Evolutionary conservation across 495 filamentous ascomycete species (phyloP), one percentile per base, ranked within the genome.

Genomic region (Penicillium crystallinum): DNA sequence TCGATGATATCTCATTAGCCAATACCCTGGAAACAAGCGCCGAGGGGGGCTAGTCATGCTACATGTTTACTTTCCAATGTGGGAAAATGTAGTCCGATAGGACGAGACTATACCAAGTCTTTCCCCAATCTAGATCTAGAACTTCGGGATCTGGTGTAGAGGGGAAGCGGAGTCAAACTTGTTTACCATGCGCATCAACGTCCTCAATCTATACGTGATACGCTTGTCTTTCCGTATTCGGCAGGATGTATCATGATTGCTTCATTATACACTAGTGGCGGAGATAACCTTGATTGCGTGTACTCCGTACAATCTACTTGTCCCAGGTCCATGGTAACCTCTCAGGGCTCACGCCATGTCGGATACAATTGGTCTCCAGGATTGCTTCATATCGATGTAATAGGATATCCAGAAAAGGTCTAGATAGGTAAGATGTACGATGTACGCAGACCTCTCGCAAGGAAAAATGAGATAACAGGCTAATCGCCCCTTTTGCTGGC

Each of bases 81-180:
- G 1, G 45, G 45, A 36, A 37, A 47, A 25, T 36, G 21, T 47
- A 14, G 19, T 47, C 45, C 45, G 45, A 47, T 47, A 47, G 45
- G 45, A 12, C 27, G 22, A 10, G 6, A 36, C 4, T 15, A 17
- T 35, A 3, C 29, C n/a, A n/a, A n/a, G n/a, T n/a, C 25, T 12
- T 3, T 21, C 19, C 45, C 31, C 37, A 36, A 8, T 29, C 7
- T 10, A 17, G 31, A 22, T 46, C 29, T 46, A 22, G 29, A 46
- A 34, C 27, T 15, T 47, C 45, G 19, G 45, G 43, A 22, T 34
- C 15, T 46, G 11, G 43, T 22, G 22, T 15, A 46, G 19, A 42
- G 43, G 45, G 45, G 33, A 37, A 36, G 33, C 21, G 33, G 45
- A 36, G 31, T 27, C 45, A 17, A 4, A 35, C 17, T n/a, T 37